Evolutionary conservation across 495 filamentous ascomycete genomes (phyloP), one percentile per base, ranked within the genome.

Genomic region (Choiromyces venosus): DNA sequence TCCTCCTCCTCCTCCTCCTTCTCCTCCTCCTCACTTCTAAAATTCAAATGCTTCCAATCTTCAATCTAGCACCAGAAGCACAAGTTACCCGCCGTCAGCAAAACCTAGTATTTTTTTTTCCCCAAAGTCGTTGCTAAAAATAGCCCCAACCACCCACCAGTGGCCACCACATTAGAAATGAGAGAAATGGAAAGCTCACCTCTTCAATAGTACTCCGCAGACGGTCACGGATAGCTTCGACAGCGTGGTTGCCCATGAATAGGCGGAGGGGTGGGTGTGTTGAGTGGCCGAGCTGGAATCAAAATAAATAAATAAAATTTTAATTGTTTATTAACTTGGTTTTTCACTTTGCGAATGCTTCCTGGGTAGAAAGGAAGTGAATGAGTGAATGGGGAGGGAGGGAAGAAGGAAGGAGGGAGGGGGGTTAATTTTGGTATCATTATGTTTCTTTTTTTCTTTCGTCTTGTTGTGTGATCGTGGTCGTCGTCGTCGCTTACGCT

Each of bases 221-320:
- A 38, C 94, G 85, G 83, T 99, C 95, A 35, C 95, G 85, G 71
- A 97, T 93, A 80, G 93, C 96, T 83, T 99, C 94, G 40, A 98
- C 93, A 0, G 95, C 95, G 83, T 96, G 97, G 61, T 90, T 93
- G 0, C 95, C 95, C 71, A 99, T 81, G 70, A 97, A 85, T 74
- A 99, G 82, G 36, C 95, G 82, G 71, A 99, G 79, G 0, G 95
- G 95, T 66, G 95, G 95, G 79, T 93, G 96, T 21, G 87, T 88
- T 83, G 95, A 98, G 83, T 98, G 95, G 0, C 90, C 95, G 52
- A 98, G 84, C 75, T 77, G 42, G 16, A 61, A 56, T 19, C 8
- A 19, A 46, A 25, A 37, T 33, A n/a, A n/a, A n/a, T n/a, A n/a
- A n/a, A n/a, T n/a, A n/a, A n/a, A n/a, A n/a, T n/a, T n/a, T n/a